Conservation (phyloP, 129 eudicot species). For the Ambrosia artemisiifolia region DNA sequence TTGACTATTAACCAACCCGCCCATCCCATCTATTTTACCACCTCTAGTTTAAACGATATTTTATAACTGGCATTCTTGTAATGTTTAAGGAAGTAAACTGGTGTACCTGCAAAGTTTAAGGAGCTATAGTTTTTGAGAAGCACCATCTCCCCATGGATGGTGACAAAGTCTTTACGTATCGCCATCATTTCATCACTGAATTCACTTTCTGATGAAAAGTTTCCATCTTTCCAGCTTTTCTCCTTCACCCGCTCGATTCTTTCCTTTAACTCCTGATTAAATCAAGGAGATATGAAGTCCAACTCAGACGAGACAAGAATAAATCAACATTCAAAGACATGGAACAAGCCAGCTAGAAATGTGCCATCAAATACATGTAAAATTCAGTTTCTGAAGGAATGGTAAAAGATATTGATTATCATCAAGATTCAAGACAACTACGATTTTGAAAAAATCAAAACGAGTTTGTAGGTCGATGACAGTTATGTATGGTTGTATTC, state of each 20-base stretch:
- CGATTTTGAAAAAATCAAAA: not conserved
- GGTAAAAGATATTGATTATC: not conserved
- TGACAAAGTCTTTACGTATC: constrained; percentile 72
- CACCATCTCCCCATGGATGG: constrained; percentile 93
- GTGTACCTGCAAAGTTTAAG: constrained; percentile 86
- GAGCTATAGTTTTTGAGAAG: constrained; percentile 93
- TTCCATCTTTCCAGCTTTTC: constrained; percentile 47
- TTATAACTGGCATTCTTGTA: not conserved
- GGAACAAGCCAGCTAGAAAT: not conserved
- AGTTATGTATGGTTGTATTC: not conserved
- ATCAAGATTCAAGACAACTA: not conserved
- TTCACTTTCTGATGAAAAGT: constrained; percentile 54
- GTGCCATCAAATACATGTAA: not conserved
- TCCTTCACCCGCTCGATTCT: constrained; percentile 61
- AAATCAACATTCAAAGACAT: not conserved
- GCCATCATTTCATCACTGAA: constrained; percentile 63
- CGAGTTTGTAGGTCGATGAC: not conserved
- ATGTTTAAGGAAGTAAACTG: not conserved
- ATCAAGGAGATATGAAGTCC: constrained; percentile 13
- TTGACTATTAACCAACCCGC: not conserved
- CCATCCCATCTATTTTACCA: not conserved
- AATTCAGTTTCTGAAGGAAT: constrained; percentile 12
- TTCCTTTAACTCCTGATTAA: constrained; percentile 55
- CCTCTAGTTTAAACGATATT: not conserved
- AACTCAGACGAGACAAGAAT: not conserved